Evolutionary conservation across 164 flowering plant genomes (phyloP), one percentile per base, ranked within the genome.

Genomic region (Tinospora cordifolia): DNA sequence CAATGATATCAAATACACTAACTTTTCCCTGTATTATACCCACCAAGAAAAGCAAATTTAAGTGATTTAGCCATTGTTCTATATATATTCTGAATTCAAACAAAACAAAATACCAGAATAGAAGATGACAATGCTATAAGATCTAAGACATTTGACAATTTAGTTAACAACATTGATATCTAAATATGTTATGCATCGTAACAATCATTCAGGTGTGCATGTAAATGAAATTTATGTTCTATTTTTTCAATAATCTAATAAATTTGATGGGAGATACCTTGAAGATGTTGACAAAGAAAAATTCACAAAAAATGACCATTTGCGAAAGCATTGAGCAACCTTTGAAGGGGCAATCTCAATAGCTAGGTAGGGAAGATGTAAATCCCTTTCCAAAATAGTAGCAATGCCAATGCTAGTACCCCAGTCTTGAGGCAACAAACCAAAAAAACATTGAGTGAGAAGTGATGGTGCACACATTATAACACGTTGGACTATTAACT

Each of bases 311-410:
- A 12, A n/a, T 40, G 15, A 62, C 26, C 19, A 39, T 34, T 62
- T 30, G 39, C 30, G 58, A 22, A 27, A 14, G 44, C 25, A 8
- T 44, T 36, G 17, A 36, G 36, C 27, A 65, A 88, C 98, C 96
- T 89, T 92, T 70, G 96, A 90, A 62, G 98, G 96, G 46, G 88
- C 63, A 79, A 92, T 85, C 82, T 92, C 98, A 41, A 92, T 95
- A 17, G 98, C 98, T 6, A 95, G 98, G 19, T 87, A 82, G 72
- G 89, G 79, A 9, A 85, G 78, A 69, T 84, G 81, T 60, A 74
- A n/a, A 80, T 87, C 96, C 67, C 79, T 87, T 25, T 90, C 96
- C 0, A 88, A 81, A 62, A 82, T 54, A 36, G 81, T 34, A 46
- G 87, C 76, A 36, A 84, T 65, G 74, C 85, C 4, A 30, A 2